A percentile compares a stretch with the other conserved stretches of the same genome.
These are phyloP conservation scores for Arthrinium phaeospermum DNA, from an alignment of 2,329 filamentous ascomycete genomes.

Conservation along the genomic window DNA sequence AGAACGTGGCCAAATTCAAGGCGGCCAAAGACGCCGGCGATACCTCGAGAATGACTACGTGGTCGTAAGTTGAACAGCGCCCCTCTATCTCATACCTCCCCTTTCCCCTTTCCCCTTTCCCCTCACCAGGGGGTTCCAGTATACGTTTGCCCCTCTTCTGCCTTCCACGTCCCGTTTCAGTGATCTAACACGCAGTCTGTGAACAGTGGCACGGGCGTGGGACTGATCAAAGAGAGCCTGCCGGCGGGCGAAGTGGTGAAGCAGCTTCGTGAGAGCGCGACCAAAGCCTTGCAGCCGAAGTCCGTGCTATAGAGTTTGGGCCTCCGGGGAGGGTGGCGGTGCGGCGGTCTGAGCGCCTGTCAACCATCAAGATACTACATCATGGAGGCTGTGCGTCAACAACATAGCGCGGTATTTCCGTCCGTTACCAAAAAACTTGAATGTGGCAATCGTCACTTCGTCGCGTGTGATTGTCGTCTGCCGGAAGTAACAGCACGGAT, in stretches of 20 bases:
- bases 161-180: neutral
- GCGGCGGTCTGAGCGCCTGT: neutral
- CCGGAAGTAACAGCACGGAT: neutral
- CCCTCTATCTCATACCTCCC: neutral
- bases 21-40: constrained; percentile 33
- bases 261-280: constrained; percentile 22
- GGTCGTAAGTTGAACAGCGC: neutral
- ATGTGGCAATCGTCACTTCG: neutral
- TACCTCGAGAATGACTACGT: constrained; percentile 6
- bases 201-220: constrained; percentile 48
- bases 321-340: neutral
- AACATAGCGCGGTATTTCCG: neutral
- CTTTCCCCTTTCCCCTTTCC: neutral
- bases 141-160: neutral
- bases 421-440: neutral
- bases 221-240: constrained; percentile 48
- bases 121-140: neutral
- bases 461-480: neutral
- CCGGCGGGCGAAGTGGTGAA: constrained; percentile 50
- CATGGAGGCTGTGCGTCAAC: neutral
- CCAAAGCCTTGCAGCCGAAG: neutral
- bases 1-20: constrained; percentile 34
- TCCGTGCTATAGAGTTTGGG: neutral
- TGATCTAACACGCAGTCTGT: neutral
- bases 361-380: neutral